These are phyloP conservation scores for Strobilomyces echinocephalus DNA, from an alignment of 768 basidiomycete species.

Conservation along the genomic window DNA sequence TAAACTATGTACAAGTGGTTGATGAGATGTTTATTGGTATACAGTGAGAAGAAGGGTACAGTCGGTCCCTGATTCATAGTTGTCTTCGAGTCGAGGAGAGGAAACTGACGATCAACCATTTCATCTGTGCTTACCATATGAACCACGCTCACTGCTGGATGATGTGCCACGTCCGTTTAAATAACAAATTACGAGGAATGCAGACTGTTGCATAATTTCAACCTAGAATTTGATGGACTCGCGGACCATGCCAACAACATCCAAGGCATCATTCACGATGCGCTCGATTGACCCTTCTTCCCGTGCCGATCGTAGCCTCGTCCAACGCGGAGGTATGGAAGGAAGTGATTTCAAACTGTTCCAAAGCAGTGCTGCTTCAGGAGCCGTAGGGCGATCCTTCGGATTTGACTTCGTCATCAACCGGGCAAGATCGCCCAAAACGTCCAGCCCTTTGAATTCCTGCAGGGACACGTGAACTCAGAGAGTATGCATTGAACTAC, in stretches of 20 bases:
- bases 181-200: background rate
- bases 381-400: background rate
- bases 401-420: conserved; percentile 9
- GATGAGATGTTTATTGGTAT: no score
- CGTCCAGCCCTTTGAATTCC: conserved; percentile 8
- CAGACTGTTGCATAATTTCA: background rate
- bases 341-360: conserved; percentile 2
- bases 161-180: background rate
- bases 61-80: background rate
- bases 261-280: conserved; percentile 13
- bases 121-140: no score
- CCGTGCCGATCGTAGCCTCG: conserved; percentile 1
- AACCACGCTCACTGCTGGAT: background rate
- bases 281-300: conserved; percentile 12
- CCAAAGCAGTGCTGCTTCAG: conserved; percentile 6
- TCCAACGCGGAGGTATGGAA: conserved; percentile 4
- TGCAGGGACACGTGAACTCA: background rate
- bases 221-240: conserved; percentile 3
- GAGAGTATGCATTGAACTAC: no score
- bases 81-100: no score
- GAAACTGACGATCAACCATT: no score
- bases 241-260: conserved; percentile 11
- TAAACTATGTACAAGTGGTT: no score
- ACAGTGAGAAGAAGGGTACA: background rate
- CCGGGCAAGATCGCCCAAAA: background rate